Percentiles rank a stretch among this genome's conserved stretches.
phyloP scores from a whole-genome alignment of 192 early-diverging fungal genomes.

The Backusella mclennaniae region DNA sequence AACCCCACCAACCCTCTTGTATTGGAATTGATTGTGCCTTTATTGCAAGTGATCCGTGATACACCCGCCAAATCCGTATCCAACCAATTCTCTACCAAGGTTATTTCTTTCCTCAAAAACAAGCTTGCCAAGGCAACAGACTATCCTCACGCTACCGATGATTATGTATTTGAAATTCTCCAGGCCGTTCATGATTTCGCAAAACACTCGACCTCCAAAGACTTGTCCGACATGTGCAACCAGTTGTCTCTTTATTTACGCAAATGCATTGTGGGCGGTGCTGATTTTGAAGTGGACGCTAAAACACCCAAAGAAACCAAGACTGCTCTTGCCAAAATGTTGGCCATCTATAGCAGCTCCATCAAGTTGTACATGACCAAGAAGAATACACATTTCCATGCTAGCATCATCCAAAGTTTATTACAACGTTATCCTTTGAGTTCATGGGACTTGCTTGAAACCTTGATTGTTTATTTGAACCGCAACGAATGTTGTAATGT shows the following conservation, averaged over 20 bases:
- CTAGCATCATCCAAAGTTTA: slow-evolving; percentile 67
- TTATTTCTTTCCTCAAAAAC: slow-evolving; percentile 59
- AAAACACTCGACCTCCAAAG: slow-evolving; percentile 55
- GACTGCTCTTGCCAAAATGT: slow-evolving; percentile 36
- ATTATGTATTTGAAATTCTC: slow-evolving; percentile 59
- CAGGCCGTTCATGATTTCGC: slow-evolving; percentile 71
- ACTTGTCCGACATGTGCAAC: slow-evolving; percentile 51
- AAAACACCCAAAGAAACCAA: slow-evolving; percentile 31
- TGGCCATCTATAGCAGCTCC: slow-evolving; percentile 54
- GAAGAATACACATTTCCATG: slow-evolving; percentile 67
- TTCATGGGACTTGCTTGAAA: slow-evolving; percentile 61
- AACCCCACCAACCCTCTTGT: slow-evolving; percentile 69
- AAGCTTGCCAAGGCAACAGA: slow-evolving; percentile 63
- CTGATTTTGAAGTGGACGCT: slow-evolving; percentile 42
- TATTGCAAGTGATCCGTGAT: slow-evolving; percentile 59
- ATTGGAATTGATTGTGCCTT: slow-evolving; percentile 66
- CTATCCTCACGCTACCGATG: slow-evolving; percentile 57
- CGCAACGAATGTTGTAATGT: slow-evolving; percentile 56
- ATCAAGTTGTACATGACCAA: slow-evolving; percentile 74
- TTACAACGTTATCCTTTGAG: slow-evolving; percentile 57
- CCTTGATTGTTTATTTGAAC: slow-evolving; percentile 50
- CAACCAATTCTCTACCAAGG: slow-evolving; percentile 69
- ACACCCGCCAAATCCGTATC: slow-evolving; percentile 53
- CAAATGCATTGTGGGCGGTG: slow-evolving; percentile 52
- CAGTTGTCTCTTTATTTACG: slow-evolving; percentile 57